Evolutionary conservation across 805 yeast genomes (phyloP).

Genomic region (Metschnikowia vanudenii): DNA sequence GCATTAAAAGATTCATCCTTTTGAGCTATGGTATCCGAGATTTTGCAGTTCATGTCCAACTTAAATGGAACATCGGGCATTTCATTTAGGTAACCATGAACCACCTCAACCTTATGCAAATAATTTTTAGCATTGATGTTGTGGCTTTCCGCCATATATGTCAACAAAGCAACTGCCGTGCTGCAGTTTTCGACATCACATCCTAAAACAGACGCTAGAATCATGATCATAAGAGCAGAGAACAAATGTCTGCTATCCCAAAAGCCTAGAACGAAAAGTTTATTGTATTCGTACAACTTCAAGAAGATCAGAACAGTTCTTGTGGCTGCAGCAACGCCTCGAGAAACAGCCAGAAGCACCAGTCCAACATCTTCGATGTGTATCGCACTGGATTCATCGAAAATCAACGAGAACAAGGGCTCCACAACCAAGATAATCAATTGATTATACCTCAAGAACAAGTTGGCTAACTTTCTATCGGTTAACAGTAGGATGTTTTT

Average conservation of each 20-base stretch:
- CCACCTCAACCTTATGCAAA: constrained; percentile 28
- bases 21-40: constrained; percentile 10
- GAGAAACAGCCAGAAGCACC: constrained; percentile 28
- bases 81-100: constrained; percentile 23
- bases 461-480: constrained; percentile 32
- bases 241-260: constrained; percentile 43
- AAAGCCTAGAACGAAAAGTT: constrained; percentile 35
- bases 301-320: constrained; percentile 30
- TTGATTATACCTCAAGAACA: constrained; percentile 37
- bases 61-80: constrained; percentile 25
- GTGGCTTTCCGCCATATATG: constrained; percentile 32
- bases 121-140: constrained; percentile 37
- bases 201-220: constrained; percentile 24
- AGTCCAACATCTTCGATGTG: constrained; percentile 24
- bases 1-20: constrained; percentile 2
- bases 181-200: constrained; percentile 8
- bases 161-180: constrained; percentile 28
- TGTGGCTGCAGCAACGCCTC: constrained; percentile 30
- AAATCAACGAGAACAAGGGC: constrained; percentile 35
- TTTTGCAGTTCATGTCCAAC: constrained; percentile 23
- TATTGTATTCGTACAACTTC: constrained; percentile 28
- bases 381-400: constrained; percentile 23
- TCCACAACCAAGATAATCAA: constrained; percentile 31
- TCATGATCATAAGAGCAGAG: constrained; percentile 30
- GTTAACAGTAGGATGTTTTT: constrained; percentile 21